Evolutionary conservation across 1,284 basidiomycete genomes (phyloP), one percentile per base, ranked within the genome.

Genomic region (Trichosporon sp.): DNA sequence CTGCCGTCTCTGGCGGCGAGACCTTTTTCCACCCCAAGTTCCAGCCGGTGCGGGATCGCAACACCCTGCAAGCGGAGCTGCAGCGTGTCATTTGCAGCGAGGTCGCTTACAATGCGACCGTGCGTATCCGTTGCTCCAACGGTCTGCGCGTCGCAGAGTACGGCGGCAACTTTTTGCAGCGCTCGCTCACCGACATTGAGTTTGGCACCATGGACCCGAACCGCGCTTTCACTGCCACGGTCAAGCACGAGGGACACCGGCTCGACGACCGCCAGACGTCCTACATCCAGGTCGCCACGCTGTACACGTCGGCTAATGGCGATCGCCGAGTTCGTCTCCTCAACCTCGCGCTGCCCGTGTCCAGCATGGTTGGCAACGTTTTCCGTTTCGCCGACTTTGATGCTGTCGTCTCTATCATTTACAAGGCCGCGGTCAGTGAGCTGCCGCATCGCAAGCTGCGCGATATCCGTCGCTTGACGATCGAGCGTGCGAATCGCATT

Each of bases 331-430:
- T 98, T 43, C 87, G 97, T 68, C 89, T 90, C 61, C 88, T 91
- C 80, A 99, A 99, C 79, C 84, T 98, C 21, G 91, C 91, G 0
- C 82, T 98, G 67, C 91, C 91, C 37, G 90, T 95, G 1, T 92
- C 91, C 1, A 88, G 90, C 65, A 85, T 98, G 70, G 92, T 96
- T 11, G 94, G 91, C 16, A 97, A 93, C 79, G 91, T 99, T 4
- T 99, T 96, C 86, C 89, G 92, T 68, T 93, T 88, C 81, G 95
- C 95, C 31, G 97, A 99, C 84, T 88, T 96, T 86, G 96, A 99
- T 77, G 89, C 92, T 2, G 89, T 91, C 0, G 87, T 96, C 10
- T 88, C 90, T 38, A 87, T 91, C 80, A 84, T 94, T 74, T 86
- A 91, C 46, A 93, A 96, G 78, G 90, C 77, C 93, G 94, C 92